A percentile compares a stretch with the other conserved stretches of the same genome.
Conservation (phyloP, 2,329 filamentous ascomycete species). For the Hypoxylon sp. region DNA sequence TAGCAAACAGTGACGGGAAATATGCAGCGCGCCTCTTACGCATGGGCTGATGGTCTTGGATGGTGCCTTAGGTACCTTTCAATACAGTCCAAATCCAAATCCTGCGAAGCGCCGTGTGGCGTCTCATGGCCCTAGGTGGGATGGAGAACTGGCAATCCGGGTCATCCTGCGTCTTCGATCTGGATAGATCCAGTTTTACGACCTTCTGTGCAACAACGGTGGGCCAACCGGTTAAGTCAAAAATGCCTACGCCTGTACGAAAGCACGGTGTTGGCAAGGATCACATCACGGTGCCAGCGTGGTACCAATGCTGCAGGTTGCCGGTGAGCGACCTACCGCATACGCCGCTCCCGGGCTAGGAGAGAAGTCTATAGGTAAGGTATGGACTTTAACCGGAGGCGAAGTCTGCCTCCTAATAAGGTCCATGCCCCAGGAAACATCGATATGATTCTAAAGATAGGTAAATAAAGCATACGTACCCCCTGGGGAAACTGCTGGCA, state of each 20-base stretch:
- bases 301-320: conserved; percentile 46
- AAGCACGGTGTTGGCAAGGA: conserved; percentile 32
- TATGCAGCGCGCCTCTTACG: conserved; percentile 22
- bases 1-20: conserved; percentile 28
- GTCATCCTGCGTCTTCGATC: conserved; percentile 33
- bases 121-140: conserved; percentile 18
- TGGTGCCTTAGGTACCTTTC: conserved; percentile 14
- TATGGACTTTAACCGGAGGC: conserved; percentile 44
- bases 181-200: conserved; percentile 37
- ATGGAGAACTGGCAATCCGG: conserved; percentile 28
- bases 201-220: conserved; percentile 35
- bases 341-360: conserved; percentile 21
- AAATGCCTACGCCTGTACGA: conserved; percentile 17
- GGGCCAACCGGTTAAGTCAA: conserved; percentile 40
- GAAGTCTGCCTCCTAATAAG: conserved; percentile 17
- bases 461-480: conserved; percentile 42
- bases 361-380: conserved; percentile 14
- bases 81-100: conserved; percentile 17
- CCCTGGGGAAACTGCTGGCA: conserved; percentile 19
- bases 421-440: conserved; percentile 18
- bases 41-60: conserved; percentile 12
- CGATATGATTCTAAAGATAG: conserved; percentile 34
- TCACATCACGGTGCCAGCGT: conserved; percentile 43
- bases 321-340: conserved; percentile 41
- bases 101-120: conserved; percentile 13